Evolutionary conservation across 768 basidiomycete species (phyloP).

Genomic region (Ramaria sp.): DNA sequence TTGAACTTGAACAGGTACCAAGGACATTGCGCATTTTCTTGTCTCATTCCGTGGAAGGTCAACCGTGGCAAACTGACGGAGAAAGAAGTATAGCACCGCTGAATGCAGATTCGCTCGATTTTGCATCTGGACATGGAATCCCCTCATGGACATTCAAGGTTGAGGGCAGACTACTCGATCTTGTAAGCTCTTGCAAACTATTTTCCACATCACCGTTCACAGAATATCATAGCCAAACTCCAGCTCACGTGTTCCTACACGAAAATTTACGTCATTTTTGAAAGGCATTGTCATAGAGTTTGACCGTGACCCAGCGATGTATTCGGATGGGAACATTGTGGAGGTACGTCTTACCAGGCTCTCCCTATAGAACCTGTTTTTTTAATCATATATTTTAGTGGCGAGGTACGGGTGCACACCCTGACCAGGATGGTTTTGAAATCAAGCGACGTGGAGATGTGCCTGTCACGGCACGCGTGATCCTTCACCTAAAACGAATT

Average conservation of each 20-base stretch:
- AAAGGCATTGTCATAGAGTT: slow-evolving; percentile 80
- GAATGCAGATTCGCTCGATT: slow-evolving; percentile 33
- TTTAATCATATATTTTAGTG: slow-evolving; percentile 20
- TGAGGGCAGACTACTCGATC: slow-evolving; percentile 68
- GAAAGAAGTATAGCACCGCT: slow-evolving; percentile 8
- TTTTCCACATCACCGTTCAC: slow-evolving; percentile 2
- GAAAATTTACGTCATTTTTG: slow-evolving; percentile 80
- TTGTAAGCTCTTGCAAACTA: background rate
- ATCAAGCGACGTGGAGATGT: slow-evolving; percentile 72
- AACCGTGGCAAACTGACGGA: slow-evolving; percentile 67
- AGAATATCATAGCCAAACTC: background rate
- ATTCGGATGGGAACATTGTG: slow-evolving; percentile 79
- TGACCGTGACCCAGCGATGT: slow-evolving; percentile 71
- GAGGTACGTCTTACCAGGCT: slow-evolving; percentile 44
- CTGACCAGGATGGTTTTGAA: slow-evolving; percentile 78
- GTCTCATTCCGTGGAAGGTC: slow-evolving; percentile 78
- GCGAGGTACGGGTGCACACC: slow-evolving; percentile 19
- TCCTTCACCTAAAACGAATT: slow-evolving; percentile 77
- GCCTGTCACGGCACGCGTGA: slow-evolving; percentile 65
- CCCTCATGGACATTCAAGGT: slow-evolving; percentile 84
- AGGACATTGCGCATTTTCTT: slow-evolving; percentile 79
- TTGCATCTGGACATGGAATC: slow-evolving; percentile 81
- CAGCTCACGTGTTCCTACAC: slow-evolving; percentile 29
- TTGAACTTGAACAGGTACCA: slow-evolving; percentile 42
- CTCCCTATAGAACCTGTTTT: slow-evolving; percentile 46